Conservation (phyloP, 495 filamentous ascomycete genomes). For the Xylaria intraflava region DNA sequence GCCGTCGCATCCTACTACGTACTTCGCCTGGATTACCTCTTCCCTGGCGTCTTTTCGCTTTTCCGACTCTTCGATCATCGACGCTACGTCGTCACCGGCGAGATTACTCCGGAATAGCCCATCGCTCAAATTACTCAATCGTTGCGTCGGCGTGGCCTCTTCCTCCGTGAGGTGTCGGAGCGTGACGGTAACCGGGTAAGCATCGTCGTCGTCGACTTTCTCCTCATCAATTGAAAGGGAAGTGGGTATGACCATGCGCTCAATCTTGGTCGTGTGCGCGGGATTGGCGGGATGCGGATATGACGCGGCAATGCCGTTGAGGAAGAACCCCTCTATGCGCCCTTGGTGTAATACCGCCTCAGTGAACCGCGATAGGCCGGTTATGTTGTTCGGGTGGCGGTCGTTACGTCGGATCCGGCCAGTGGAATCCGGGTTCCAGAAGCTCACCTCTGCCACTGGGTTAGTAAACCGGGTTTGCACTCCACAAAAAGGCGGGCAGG, state of each 20-base stretch:
- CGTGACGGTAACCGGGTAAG: constrained; percentile 49
- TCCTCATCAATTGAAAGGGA: constrained; percentile 37
- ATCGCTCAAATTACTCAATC: constrained; percentile 30
- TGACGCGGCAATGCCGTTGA: constrained; percentile 38
- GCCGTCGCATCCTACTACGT: constrained; percentile 63
- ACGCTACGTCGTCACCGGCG: constrained; percentile 44
- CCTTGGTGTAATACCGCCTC: constrained; percentile 51
- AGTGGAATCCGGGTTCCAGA: constrained; percentile 41
- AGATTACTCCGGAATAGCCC: constrained; percentile 46
- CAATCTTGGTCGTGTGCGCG: constrained; percentile 34
- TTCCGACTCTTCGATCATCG: constrained; percentile 28
- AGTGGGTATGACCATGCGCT: constrained; percentile 42
- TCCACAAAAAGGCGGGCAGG: too few species aligned
- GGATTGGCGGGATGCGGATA: constrained; percentile 25
- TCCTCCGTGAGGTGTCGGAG: constrained; percentile 39
- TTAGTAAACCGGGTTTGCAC: not conserved
- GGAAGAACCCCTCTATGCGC: constrained; percentile 48
- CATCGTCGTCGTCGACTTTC: constrained; percentile 33
- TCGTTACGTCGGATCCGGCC: constrained; percentile 46
- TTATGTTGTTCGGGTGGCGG: constrained; percentile 42
- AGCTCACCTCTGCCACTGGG: constrained; percentile 31
- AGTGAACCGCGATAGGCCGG: constrained; percentile 43
- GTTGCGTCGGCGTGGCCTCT: constrained; percentile 37
- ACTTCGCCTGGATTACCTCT: constrained; percentile 48
- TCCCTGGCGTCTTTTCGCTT: constrained; percentile 29